Evolutionary conservation across 352 stramenopile species (phyloP), one percentile per base, ranked within the genome.

Genomic region (Pythium insidiosum): DNA sequence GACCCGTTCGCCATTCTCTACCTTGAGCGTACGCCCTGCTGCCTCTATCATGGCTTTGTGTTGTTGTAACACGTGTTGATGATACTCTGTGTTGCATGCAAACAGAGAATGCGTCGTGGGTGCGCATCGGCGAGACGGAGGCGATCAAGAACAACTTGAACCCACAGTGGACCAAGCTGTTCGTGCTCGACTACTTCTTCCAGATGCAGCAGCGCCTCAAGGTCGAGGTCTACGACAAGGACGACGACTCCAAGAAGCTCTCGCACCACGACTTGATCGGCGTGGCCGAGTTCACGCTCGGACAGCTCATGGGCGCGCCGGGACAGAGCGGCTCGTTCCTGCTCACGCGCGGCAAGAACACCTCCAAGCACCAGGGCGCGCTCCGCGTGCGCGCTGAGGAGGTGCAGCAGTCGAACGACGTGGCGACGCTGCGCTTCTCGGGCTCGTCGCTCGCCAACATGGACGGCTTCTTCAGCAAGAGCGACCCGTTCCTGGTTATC

Each of bases 221-320:
- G 37, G 72, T 97, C 43, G 74, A 88, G 26, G 68, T 95, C 2
- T 95, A 90, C 39, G 77, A 95, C 61, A 61, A 89, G 55, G 85
- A 97, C 66, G 78, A 66, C 26, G 65, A 64, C 16, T 56, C 68
- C 11, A 66, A 67, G 16, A 77, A 73, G 38, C 65, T 77, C 46
- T 71, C 68, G 18, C 63, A 85, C 11, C 67, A 94, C 29, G 84
- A 86, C 43, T 74, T 79, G 46, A 86, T 95, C 26, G 84, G 82
- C 23, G 53, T 59, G 1, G 65, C 61, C 35, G 61, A 88, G 45
- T 94, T 94, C 55, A 84, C 69, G 18, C 49, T 94, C 28, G 80
- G 76, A 0, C 68, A 91, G 41, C 39, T 95, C 6, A 84, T 95
- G 74, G 83, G 80, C 11, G 56, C 73, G 40, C 68, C 68, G 2